Percentiles rank a stretch among this genome's conserved stretches.
phyloP scores from a whole-genome alignment of 805 yeast species.

The Pichia deserticola region DNA sequence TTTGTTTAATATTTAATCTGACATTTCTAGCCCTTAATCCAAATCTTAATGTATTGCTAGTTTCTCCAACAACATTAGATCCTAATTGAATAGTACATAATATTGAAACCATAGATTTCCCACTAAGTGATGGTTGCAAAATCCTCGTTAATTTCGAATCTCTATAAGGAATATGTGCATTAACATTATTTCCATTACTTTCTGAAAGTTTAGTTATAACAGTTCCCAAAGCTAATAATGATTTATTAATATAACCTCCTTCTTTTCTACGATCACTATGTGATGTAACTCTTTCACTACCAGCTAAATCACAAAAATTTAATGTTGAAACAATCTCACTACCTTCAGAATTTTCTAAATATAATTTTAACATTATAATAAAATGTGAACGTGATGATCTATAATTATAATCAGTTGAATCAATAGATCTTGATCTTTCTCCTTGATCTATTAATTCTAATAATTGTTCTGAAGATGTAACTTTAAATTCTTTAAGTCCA shows the following conservation, averaged over 20 bases:
- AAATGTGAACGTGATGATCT: conserved; percentile 92
- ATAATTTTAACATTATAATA: conserved; percentile 60
- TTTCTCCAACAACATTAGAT: conserved; percentile 57
- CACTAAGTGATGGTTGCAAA: conserved; percentile 87
- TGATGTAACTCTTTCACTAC: conserved; percentile 83
- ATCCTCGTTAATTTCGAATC: conserved; percentile 88
- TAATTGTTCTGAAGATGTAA: conserved; percentile 51
- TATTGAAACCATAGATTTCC: conserved; percentile 74
- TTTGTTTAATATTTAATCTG: conserved; percentile 55
- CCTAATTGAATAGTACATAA: conserved; percentile 81
- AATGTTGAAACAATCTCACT: conserved; percentile 50
- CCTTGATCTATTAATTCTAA: conserved; percentile 57
- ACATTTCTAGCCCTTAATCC: conserved; percentile 92
- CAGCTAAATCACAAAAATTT: conserved; percentile 91
- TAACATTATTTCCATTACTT: conserved; percentile 10
- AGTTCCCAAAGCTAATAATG: conserved; percentile 81
- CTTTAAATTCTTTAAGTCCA: conserved; percentile 62
- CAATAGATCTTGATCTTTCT: conserved; percentile 67
- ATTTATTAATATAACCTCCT: conserved; percentile 89
- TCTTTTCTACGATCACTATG: conserved; percentile 81
- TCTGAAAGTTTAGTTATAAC: conserved; percentile 70
- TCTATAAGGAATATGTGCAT: conserved; percentile 75
- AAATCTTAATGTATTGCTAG: conserved; percentile 80
- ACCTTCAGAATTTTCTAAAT: conserved; percentile 27
- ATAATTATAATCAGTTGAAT: conserved; percentile 84